A percentile compares a stretch with the other conserved stretches of the same genome.
These are phyloP conservation scores for Penicillium sp. DNA, from an alignment of 2,329 filamentous ascomycete genomes.

Conservation along the genomic window DNA sequence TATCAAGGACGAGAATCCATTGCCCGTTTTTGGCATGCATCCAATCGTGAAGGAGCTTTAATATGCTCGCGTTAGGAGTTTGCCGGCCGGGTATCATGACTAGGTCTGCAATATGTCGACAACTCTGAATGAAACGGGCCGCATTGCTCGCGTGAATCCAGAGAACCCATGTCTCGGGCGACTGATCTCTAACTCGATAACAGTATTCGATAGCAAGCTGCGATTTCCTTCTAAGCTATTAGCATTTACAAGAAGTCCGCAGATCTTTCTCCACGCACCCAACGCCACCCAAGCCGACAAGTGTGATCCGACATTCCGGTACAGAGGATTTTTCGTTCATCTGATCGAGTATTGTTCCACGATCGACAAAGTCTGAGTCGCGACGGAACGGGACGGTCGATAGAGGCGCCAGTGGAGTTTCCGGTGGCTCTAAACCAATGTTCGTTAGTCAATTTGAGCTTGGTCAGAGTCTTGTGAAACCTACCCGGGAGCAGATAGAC, in stretches of 20 bases:
- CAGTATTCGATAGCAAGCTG: constrained; percentile 37
- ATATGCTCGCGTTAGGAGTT: constrained; percentile 33
- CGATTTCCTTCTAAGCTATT: not conserved
- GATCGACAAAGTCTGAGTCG: constrained; percentile 20
- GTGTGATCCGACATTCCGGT: constrained; percentile 7
- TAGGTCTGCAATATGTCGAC: constrained; percentile 1
- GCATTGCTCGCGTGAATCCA: constrained; percentile 40
- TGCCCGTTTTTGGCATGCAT: constrained; percentile 16
- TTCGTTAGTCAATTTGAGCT: not conserved
- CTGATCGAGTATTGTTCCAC: constrained; percentile 20
- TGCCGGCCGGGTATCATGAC: constrained; percentile 20
- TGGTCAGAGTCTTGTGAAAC: not conserved
- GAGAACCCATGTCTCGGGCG: constrained; percentile 34
- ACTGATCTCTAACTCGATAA: constrained; percentile 27
- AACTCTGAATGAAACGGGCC: constrained; percentile 6
- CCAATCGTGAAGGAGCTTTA: constrained; percentile 27
- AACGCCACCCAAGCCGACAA: constrained; percentile 15
- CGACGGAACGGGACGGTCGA: constrained; percentile 18
- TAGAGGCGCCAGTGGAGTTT: constrained; percentile 10
- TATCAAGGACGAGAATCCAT: constrained; percentile 29
- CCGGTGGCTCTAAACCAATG: constrained; percentile 5
- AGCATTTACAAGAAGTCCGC: not conserved
- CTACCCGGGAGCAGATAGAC: not conserved
- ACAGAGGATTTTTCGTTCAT: constrained; percentile 19
- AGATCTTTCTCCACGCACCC: not conserved